phyloP scores from a whole-genome alignment of 2,329 filamentous ascomycete species.

The Coniochaeta ligniaria region DNA sequence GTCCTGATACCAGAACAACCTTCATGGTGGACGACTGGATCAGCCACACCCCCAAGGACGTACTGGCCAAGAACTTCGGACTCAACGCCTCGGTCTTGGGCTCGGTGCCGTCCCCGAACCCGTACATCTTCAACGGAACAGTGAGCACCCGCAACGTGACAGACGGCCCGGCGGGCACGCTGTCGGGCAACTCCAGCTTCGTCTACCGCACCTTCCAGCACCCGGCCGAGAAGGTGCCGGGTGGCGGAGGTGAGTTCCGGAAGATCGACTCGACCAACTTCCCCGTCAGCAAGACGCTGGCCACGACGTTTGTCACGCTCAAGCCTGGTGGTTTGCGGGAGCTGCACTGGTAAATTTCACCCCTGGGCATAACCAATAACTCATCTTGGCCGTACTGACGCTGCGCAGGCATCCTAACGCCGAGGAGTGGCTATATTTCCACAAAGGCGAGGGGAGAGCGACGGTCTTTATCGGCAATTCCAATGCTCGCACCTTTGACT shows the following conservation, averaged over 20 bases:
- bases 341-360: constrained; percentile 62
- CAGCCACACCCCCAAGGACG: constrained; percentile 51
- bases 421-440: constrained; percentile 68
- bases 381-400: not conserved
- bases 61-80: constrained; percentile 64
- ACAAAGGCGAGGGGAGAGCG: constrained; percentile 51
- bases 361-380: constrained; percentile 14
- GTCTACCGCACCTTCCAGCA: constrained; percentile 54
- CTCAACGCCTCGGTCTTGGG: constrained; percentile 53
- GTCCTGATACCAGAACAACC: constrained; percentile 42
- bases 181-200: constrained; percentile 52
- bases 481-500: constrained; percentile 60
- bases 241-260: constrained; percentile 52
- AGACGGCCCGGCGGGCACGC: constrained; percentile 34
- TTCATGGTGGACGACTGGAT: constrained; percentile 69
- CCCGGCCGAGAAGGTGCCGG: constrained; percentile 47
- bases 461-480: constrained; percentile 58
- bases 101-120: constrained; percentile 47
- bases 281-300: constrained; percentile 57
- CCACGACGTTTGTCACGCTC: constrained; percentile 56
- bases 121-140: constrained; percentile 55
- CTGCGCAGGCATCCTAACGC: constrained; percentile 30
- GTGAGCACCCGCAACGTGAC: constrained; percentile 39
- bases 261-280: constrained; percentile 64
- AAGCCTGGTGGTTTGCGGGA: constrained; percentile 58